Evolutionary conservation across 441 rosid genomes (phyloP), one percentile per base, ranked within the genome.

Genomic region (Corymbia citriodora): DNA sequence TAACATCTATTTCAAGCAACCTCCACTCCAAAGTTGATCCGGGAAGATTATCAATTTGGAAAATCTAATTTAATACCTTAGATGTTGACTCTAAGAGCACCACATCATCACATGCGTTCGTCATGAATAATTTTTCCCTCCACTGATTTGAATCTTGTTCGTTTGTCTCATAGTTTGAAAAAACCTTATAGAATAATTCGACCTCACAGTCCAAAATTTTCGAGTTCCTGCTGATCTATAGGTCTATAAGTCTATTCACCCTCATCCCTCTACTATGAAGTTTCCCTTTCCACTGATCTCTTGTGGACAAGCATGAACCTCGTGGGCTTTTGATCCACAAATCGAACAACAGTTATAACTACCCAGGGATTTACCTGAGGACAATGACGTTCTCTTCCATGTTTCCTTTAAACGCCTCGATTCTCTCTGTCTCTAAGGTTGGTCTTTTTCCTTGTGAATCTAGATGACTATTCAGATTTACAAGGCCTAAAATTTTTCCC

Each of bases 31-130:
- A 81, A 4, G 6, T 59, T 10, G 65, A 61, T 61, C n/a, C 68
- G 2, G 31, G 11, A 8, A 61, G 3, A 0, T 1, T 12, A 25
- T 12, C 4, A 10, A 10, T 0, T 61, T 15, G 31, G 1, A 61
- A 61, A 27, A 3, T 61, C 27, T 61, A 31, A 27, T 27, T 31
- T 61, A 27, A 12, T 27, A 27, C n/a, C 31, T 25, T 10, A 61
- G 14, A 61, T 61, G 68, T 61, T 11, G 15, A 61, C n/a, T n/a
- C 31, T 48, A 25, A 8, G 12, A 31, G 31, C 14, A 11, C 17
- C n/a, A 13, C 29, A 29, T 63, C 17, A 63, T 63, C 4, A 63
- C 70, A 63, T 3, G 33, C 31, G 33, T 63, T 7, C 16, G 7
- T 29, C 68, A 13, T 13, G n/a, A n/a, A 12, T 63, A 27, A 63